phyloP scores from a whole-genome alignment of 2,329 filamentous ascomycete genomes.

The Nothophoma quercina region DNA sequence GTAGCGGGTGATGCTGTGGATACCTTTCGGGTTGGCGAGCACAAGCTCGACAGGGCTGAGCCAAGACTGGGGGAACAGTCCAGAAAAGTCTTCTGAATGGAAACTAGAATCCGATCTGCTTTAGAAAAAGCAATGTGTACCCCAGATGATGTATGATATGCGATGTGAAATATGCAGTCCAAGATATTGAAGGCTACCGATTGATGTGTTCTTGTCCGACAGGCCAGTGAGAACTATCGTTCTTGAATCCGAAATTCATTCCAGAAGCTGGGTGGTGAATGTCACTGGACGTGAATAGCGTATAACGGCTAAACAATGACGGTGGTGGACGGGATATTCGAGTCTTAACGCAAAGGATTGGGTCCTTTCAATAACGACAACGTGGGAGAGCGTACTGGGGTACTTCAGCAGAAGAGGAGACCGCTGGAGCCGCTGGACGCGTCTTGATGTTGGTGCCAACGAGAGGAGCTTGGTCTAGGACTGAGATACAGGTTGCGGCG shows the following conservation, averaged over 20 bases:
- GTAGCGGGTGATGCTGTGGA: conserved; percentile 39
- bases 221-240: conserved; percentile 53
- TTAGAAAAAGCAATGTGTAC: conserved; percentile 36
- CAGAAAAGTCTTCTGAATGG: conserved; percentile 39
- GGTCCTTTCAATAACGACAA: conserved; percentile 23
- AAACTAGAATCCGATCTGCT: conserved; percentile 28
- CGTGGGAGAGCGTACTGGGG: conserved; percentile 26
- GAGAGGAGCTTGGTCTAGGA: conserved; percentile 34
- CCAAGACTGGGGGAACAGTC: conserved; percentile 29
- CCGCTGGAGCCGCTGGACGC: conserved; percentile 25
- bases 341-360: conserved; percentile 21
- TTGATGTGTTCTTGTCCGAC: conserved; percentile 57
- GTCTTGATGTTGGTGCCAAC: conserved; percentile 20
- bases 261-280: conserved; percentile 26
- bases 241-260: conserved; percentile 53
- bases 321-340: conserved; percentile 17
- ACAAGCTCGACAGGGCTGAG: conserved; percentile 37
- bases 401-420: conserved; percentile 10
- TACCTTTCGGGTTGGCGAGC: conserved; percentile 30
- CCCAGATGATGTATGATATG: conserved; percentile 10
- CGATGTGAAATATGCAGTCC: background rate
- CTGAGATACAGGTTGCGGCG: conserved; percentile 37
- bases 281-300: conserved; percentile 3
- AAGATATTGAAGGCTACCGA: conserved; percentile 29
- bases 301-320: conserved; percentile 6